A percentile compares a stretch with the other conserved stretches of the same genome.
phyloP scores from a whole-genome alignment of 257 asterid genomes.

The Penstemon newberryi region DNA sequence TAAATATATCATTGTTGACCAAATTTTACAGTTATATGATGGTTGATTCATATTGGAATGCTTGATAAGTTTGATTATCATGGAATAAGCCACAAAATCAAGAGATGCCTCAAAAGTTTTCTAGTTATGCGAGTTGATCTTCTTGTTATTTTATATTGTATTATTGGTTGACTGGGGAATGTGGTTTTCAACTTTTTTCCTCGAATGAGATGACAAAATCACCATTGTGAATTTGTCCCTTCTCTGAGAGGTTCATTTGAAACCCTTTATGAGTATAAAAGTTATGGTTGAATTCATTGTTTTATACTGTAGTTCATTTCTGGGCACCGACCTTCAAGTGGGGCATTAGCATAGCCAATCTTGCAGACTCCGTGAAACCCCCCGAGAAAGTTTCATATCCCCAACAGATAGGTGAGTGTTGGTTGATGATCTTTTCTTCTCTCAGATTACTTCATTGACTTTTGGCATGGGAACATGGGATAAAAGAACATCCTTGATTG shows the following conservation, averaged over 20 bases:
- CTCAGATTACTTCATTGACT: slow-evolving; percentile 6
- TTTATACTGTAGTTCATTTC: slow-evolving; percentile 54
- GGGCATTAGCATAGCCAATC: slow-evolving; percentile 79
- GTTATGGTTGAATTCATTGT: slow-evolving; percentile 1
- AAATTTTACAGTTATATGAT: background rate
- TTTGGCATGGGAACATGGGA: background rate
- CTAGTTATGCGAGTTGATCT: background rate
- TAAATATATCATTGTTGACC: background rate
- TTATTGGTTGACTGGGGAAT: background rate
- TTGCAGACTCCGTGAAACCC: slow-evolving; percentile 63
- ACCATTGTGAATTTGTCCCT: background rate
- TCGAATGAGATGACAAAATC: background rate
- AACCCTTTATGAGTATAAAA: background rate
- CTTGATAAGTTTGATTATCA: background rate
- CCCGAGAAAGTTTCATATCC: slow-evolving; percentile 73
- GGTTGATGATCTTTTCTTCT: slow-evolving; percentile 17
- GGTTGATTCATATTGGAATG: background rate
- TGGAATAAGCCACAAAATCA: background rate
- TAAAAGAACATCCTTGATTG: background rate
- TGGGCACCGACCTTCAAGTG: slow-evolving; percentile 87
- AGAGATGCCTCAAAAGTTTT: background rate
- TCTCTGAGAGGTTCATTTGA: background rate
- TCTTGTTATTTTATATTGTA: background rate
- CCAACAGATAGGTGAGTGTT: slow-evolving; percentile 58
- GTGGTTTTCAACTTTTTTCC: background rate